Evolutionary conservation across 441 rosid species (phyloP), one percentile per base, ranked within the genome.

Genomic region (Pelargonium exstipulatum): DNA sequence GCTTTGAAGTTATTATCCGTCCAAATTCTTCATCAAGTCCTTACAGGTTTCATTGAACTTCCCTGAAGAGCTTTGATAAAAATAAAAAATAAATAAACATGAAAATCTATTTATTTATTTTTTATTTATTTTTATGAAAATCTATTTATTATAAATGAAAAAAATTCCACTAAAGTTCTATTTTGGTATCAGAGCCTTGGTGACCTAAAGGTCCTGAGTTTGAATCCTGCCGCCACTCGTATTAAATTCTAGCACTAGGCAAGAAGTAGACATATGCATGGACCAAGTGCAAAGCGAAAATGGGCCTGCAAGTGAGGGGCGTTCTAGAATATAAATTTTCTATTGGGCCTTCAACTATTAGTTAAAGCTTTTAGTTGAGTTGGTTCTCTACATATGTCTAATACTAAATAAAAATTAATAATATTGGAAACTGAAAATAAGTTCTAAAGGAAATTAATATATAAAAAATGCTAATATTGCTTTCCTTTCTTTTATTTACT

Each of bases 1-100:
- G 87, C 71, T 89, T 84, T 53, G 99, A 95, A 89, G 97, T 95
- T 74, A 81, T 95, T 76, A 84, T 95, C 83, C 90, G 98, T 77
- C 94, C 90, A 13, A 83, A 89, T 85, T 86, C 95, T 46, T 79
- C 80, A 53, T 90, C 94, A 68, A 85, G 97, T 72, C 97, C 97
- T 72, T 95, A 95, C 94, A 95, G 99, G 99, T 95, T 75, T 69
- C 73, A 65, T 64, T 63, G 9, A 65, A 64, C 58, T 48, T 55
- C 72, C 35, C 35, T 32, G 14, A 49, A 49, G 14, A 49, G 16
- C 57, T 12, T 13, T 49, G 57, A 13, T 49, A 12, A 49, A n/a
- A 12, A 12, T n/a, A 49, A 3, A n/a, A n/a, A 49, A 2, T 49
- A 49, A 12, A 16, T 18, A n/a, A n/a, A n/a, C n/a, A 49, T 49